These are phyloP conservation scores for Kandelia obovata DNA, from an alignment of 345 rosid genomes.

Conservation along the genomic window DNA sequence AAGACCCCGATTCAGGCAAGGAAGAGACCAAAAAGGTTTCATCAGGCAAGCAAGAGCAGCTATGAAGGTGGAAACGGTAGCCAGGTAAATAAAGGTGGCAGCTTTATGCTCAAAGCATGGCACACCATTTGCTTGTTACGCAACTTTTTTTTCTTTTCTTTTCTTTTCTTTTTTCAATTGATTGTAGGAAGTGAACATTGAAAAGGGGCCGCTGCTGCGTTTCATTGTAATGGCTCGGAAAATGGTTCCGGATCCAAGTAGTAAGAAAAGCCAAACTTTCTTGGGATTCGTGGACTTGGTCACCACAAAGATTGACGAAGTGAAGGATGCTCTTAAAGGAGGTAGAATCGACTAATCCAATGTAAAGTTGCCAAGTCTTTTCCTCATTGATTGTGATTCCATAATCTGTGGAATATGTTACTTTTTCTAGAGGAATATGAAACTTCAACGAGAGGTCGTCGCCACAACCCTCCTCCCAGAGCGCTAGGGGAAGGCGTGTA, in stretches of 20 bases:
- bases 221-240: slow-evolving; percentile 68
- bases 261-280: slow-evolving; percentile 49
- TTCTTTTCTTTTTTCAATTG: not conserved
- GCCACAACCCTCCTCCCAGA: slow-evolving; percentile 47
- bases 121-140: too few species aligned
- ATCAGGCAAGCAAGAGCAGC: slow-evolving; percentile 5
- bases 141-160: not conserved
- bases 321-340: slow-evolving; percentile 56
- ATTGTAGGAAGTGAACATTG: slow-evolving; percentile 52
- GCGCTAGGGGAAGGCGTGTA: slow-evolving; percentile 73
- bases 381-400: not conserved
- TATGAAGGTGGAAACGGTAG: slow-evolving; percentile 51
- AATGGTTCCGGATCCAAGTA: slow-evolving; percentile 60
- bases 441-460: slow-evolving; percentile 56
- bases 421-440: slow-evolving; percentile 54
- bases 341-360: slow-evolving; percentile 21
- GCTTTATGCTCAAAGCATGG: not conserved
- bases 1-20: slow-evolving; percentile 53
- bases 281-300: slow-evolving; percentile 84
- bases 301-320: slow-evolving; percentile 47
- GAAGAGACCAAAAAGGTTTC: slow-evolving; percentile 33
- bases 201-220: slow-evolving; percentile 51
- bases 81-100: slow-evolving; percentile 33
- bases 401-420: too few species aligned
- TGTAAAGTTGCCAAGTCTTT: not conserved